Evolutionary conservation across 139 green algal genomes (phyloP).

Genomic region (Chlorella vulgaris): DNA sequence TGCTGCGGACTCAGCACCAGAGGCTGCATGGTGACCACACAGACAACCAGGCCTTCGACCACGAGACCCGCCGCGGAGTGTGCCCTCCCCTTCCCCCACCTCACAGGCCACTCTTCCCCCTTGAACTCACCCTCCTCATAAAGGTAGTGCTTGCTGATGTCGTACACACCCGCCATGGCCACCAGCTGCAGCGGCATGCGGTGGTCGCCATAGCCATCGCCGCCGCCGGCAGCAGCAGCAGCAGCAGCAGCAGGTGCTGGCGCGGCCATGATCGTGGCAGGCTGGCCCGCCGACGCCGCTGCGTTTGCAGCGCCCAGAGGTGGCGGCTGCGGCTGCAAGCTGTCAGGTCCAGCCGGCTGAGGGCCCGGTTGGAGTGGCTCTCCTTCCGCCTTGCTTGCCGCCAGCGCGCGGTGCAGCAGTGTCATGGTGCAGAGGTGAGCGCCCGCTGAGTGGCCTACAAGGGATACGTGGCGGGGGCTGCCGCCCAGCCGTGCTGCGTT

Average conservation of each 20-base stretch:
- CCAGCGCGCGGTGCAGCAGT: constrained; percentile 64
- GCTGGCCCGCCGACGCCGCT: no score
- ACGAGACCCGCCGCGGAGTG: no score
- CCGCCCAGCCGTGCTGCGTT: constrained; percentile 56
- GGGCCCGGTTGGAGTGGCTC: not conserved
- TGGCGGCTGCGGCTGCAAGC: no score
- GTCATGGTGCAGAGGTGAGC: constrained; percentile 75
- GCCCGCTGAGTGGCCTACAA: constrained; percentile 79
- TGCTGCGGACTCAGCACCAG: no score
- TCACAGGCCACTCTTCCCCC: no score
- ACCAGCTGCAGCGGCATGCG: constrained; percentile 58
- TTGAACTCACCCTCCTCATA: constrained; percentile 75
- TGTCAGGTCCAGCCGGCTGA: no score
- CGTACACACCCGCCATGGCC: constrained; percentile 74
- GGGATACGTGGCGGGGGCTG: constrained; percentile 50
- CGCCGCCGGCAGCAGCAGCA: not conserved
- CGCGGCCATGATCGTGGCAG: no score
- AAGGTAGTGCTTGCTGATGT: constrained; percentile 84
- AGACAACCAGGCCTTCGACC: no score
- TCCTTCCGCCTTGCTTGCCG: constrained; percentile 11
- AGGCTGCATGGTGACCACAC: no score
- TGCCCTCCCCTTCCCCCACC: no score
- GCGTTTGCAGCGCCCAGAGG: no score
- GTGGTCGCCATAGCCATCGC: not conserved
- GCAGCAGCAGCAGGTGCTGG: constrained; percentile 19